Base-by-base conservation (phyloP, 83 land plant species). In the Thuja plicata region DNA sequence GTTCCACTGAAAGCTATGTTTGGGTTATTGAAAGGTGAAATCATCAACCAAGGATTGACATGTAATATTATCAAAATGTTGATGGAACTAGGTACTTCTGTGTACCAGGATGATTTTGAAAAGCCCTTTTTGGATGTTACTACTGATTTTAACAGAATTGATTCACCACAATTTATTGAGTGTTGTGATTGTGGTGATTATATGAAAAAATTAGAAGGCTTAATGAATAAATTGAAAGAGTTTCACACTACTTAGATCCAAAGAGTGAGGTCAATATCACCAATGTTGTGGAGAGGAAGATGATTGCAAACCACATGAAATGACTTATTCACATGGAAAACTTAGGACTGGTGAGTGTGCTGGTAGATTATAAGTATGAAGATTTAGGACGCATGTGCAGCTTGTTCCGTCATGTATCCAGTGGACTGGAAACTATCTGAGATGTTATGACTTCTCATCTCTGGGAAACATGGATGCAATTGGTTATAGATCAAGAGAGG, bases 141-240 rank as follows among this genome's bases (percentile, higher is more conserved):
- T 13, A 95, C 99, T 43, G 95, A 94, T 78, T 98, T 97, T 80
- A 97, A 98, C 87, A 90, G 92, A 77, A 91, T 91, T 74, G 99
- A 98, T 87, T 98, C 99, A 5, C 99, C 97, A 91, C 93, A 95
- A 89, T 96, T 94, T 88, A 97, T 98, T 90, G 99, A 97, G 87
- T 96, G 93, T 80, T 96, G 99, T 92, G 99, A 98, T 89, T 98
- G 99, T 91, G 97, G 98, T 48, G 97, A 98, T 41, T 98, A 97
- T 82, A 88, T 98, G 83, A 97, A 94, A 85, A 98, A 96, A 89
- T 97, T 99, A 96, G 94, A 86, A 91, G 99, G 81, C 93, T 98
- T 74, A 98, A 96, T 94, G 99, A 98, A 91, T 99, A 98, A 89
- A 96, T n/a, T n/a, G n/a, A n/a, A n/a, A n/a, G n/a, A n/a, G n/a